Evolutionary conservation across 139 green algal genomes (phyloP), one percentile per base, ranked within the genome.

Genomic region (Coelastrella sp.): DNA sequence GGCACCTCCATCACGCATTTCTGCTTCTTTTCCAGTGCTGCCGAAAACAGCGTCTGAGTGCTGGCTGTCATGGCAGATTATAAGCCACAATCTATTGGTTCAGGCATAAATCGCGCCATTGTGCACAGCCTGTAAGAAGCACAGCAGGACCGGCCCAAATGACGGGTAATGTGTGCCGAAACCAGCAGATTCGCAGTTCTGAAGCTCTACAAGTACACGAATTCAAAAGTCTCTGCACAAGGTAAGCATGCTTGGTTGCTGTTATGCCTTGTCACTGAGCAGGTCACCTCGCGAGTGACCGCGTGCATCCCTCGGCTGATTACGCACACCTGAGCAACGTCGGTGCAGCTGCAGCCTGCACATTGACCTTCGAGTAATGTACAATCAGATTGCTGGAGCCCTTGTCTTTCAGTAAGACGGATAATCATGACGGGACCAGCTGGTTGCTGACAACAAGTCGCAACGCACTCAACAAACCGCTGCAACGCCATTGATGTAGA

Each of bases 11-110:
- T 76, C 7, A 23, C 14, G 68, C 16, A 76, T 23, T 76, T 76
- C 68, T n/a, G 14, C 68, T 76, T 76, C 17, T 23, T 76, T 32
- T 76, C 79, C 13, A 85, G n/a, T 57, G 79, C 79, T 85, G 79
- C 79, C 71, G 79, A 17, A n/a, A 85, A 57, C 79, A 85, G 79
- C 79, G 79, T 85, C 57, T 85, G 79, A 22, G 79, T 85, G 57
- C 79, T 85, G 56, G 79, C 58, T 47, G 79, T 85, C 79, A 85
- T 85, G 13, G 19, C 7, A 57, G 17, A 11, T 0, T 56, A 76
- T 76, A n/a, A 23, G 14, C 5, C 17, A 76, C 7, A n/a, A 6
- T n/a, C 64, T 71, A 14, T 71, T 11, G 11, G 13, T 20, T 71
- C 11, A 71, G 64, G 16, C 64, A 71, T 20, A 14, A 4, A 71